Evolutionary conservation across 208 protist genomes (phyloP).

Genomic region (Trypanosoma grayi): DNA sequence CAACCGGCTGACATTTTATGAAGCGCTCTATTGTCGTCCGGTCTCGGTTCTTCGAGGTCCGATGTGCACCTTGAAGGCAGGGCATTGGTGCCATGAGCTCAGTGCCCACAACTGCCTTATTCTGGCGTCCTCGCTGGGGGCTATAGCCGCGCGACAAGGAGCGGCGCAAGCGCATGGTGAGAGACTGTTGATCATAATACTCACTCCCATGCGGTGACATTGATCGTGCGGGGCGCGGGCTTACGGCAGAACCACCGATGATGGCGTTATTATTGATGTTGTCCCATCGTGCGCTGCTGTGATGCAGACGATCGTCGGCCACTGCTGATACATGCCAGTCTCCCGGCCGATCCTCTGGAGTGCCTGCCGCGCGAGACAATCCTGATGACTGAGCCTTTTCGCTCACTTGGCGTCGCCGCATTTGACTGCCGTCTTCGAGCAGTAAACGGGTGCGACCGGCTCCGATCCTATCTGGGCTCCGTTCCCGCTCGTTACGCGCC

Average conservation of each 20-base stretch:
- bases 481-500: not conserved
- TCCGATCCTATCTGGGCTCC: not conserved
- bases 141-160: slow-evolving; percentile 21
- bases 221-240: not conserved
- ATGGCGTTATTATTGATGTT: no score
- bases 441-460: not conserved
- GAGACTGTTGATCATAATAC: not conserved
- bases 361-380: not conserved
- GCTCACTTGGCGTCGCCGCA: not conserved
- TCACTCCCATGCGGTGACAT: slow-evolving; percentile 5
- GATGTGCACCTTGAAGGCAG: slow-evolving; percentile 53
- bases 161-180: slow-evolving; percentile 9
- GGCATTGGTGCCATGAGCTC: slow-evolving; percentile 70
- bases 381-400: not conserved
- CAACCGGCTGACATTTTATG: slow-evolving; percentile 53
- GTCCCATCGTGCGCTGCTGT: not conserved
- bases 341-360: not conserved
- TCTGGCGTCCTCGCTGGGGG: slow-evolving; percentile 6
- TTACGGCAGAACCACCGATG: not conserved
- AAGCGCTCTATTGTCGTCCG: slow-evolving; percentile 64
- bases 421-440: not conserved
- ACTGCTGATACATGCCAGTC: not conserved
- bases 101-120: slow-evolving; percentile 45
- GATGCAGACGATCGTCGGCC: not conserved
- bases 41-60: slow-evolving; percentile 29